Percentiles rank a stretch among this genome's conserved stretches.
Evolutionary conservation across 1,284 basidiomycete species (phyloP).

Genomic region (Ceratobasidium sp.): DNA sequence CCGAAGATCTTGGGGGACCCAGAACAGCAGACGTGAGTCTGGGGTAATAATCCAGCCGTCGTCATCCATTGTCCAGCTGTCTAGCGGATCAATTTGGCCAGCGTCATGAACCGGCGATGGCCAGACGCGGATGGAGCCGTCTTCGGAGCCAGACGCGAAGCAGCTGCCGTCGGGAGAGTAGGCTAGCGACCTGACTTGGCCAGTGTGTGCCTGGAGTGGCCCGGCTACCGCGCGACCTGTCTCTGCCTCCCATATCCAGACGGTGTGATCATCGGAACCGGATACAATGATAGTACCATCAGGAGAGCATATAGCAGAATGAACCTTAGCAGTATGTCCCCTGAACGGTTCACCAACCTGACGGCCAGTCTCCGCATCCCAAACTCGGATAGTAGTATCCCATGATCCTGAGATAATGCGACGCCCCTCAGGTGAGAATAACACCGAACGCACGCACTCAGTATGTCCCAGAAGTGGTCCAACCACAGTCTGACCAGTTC

Average conservation of each 20-base stretch:
- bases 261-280: constrained; percentile 13
- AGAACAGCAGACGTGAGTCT: not conserved
- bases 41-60: constrained; percentile 1
- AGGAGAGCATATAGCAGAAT: constrained; percentile 29
- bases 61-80: not conserved
- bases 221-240: constrained; percentile 14
- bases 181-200: not conserved
- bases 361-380: constrained; percentile 30
- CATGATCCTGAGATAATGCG: constrained; percentile 33
- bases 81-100: no score
- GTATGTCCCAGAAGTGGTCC: constrained; percentile 21
- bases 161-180: constrained; percentile 23
- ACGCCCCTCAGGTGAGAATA: constrained; percentile 40
- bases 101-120: no score
- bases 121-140: constrained; percentile 25
- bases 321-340: constrained; percentile 23
- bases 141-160: constrained; percentile 11
- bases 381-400: constrained; percentile 38
- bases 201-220: not conserved
- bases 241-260: constrained; percentile 34
- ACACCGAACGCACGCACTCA: not conserved
- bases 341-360: not conserved
- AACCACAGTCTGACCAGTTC: not conserved
- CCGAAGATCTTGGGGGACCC: constrained; percentile 25
- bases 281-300: constrained; percentile 29